Percentiles rank a stretch among this genome's conserved stretches.
Evolutionary conservation across 176 grass and related monocot genomes (phyloP).

Genomic region (Oryza officinalis): DNA sequence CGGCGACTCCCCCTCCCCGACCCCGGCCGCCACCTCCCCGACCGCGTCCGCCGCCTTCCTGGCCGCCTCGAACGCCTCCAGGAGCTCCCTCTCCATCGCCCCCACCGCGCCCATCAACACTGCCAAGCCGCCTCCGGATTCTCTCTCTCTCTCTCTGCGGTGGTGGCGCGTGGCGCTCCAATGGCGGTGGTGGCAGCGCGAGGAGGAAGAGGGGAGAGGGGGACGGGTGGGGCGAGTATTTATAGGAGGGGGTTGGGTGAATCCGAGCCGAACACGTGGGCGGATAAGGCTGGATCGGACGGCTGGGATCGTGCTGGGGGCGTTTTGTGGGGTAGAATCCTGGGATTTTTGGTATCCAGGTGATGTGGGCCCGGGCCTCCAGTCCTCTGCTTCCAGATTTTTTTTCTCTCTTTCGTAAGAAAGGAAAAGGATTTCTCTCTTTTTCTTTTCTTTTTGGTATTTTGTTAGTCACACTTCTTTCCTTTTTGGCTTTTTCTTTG

Average conservation of each 20-base stretch:
- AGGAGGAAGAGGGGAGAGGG: neutral
- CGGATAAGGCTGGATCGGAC: neutral
- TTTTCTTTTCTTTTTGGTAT: neutral
- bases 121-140: neutral
- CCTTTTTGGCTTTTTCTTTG: neutral
- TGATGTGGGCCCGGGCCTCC: neutral
- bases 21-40: neutral
- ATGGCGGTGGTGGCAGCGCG: neutral
- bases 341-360: neutral
- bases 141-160: neutral
- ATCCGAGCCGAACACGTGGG: too few species aligned
- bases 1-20: constrained; percentile 5
- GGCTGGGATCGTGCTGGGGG: neutral
- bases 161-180: neutral
- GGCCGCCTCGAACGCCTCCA: constrained; percentile 57
- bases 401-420: neutral
- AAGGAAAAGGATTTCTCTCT: neutral
- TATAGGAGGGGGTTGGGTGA: neutral
- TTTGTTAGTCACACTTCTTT: neutral
- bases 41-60: constrained; percentile 56
- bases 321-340: neutral
- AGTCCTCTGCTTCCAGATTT: neutral
- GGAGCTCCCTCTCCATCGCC: constrained; percentile 54
- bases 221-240: neutral
- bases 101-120: neutral